Evolutionary conservation across 2,329 filamentous ascomycete genomes (phyloP).

Genomic region (Colletotrichum siamense): DNA sequence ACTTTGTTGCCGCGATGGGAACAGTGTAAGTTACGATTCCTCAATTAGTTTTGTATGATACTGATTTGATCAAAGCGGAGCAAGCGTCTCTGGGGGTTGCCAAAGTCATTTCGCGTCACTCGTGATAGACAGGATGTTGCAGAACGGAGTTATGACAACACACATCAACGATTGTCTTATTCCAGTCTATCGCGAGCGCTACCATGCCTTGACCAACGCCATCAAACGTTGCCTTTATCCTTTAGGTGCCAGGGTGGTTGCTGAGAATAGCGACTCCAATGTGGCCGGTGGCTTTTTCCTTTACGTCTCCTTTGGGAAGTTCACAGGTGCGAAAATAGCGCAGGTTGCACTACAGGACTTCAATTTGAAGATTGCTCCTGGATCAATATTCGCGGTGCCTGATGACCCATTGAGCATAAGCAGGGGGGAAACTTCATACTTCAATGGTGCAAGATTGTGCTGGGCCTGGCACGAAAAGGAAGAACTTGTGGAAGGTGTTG

Average conservation of each 20-base stretch:
- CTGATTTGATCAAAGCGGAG: constrained; percentile 55
- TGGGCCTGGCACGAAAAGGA: constrained; percentile 76
- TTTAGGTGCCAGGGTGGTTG: constrained; percentile 42
- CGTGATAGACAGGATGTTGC: constrained; percentile 41
- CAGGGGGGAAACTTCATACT: constrained; percentile 1
- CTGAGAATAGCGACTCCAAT: background rate
- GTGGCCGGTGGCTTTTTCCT: constrained; percentile 67
- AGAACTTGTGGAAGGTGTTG: constrained; percentile 71
- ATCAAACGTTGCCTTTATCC: background rate
- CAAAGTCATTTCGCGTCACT: background rate
- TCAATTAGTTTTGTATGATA: background rate
- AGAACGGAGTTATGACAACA: constrained; percentile 43
- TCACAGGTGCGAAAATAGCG: constrained; percentile 47
- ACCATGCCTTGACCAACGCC: background rate
- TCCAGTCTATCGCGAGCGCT: background rate
- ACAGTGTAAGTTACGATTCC: constrained; percentile 50
- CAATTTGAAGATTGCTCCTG: constrained; percentile 59
- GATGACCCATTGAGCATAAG: constrained; percentile 35
- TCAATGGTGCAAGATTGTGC: constrained; percentile 61
- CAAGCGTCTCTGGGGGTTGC: constrained; percentile 39
- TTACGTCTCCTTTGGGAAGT: constrained; percentile 61
- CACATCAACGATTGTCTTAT: constrained; percentile 51
- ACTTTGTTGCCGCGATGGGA: constrained; percentile 54
- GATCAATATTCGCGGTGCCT: constrained; percentile 58
- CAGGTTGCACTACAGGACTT: constrained; percentile 53